phyloP scores from a whole-genome alignment of 2,329 filamentous ascomycete genomes.

The Aspergillus alliaceus region DNA sequence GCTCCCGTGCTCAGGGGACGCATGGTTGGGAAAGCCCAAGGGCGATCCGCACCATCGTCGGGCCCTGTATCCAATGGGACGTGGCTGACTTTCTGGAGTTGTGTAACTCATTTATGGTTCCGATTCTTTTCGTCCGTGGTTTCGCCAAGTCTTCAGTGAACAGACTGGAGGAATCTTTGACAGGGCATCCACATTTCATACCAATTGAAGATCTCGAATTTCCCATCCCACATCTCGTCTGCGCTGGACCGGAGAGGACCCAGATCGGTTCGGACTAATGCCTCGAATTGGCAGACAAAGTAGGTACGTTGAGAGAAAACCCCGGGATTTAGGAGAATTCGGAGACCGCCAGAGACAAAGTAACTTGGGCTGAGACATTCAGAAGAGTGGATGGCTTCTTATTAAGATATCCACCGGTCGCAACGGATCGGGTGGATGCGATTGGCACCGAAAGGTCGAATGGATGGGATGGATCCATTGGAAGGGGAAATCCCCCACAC shows the following conservation, averaged over 20 bases:
- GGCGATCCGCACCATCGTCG: conserved; percentile 6
- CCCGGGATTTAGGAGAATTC: background rate
- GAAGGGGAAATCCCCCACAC: conserved; percentile 22
- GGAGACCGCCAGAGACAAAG: background rate
- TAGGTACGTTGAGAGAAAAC: background rate
- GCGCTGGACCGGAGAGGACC: background rate
- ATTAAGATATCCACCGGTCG: background rate
- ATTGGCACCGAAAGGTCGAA: conserved; percentile 11
- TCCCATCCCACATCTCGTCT: background rate
- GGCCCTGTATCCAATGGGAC: conserved; percentile 7
- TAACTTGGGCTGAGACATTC: background rate
- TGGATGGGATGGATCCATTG: conserved; percentile 9
- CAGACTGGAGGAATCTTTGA: background rate
- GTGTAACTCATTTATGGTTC: background rate
- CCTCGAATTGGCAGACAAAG: background rate
- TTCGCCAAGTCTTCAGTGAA: conserved; percentile 14
- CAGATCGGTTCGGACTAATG: background rate
- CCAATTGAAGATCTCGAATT: background rate
- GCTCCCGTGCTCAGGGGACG: conserved; percentile 9
- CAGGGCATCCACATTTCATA: background rate
- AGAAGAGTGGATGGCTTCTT: background rate
- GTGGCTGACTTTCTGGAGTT: background rate
- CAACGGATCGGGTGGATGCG: conserved; percentile 5
- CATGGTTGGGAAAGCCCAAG: conserved; percentile 10
- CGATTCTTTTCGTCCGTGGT: background rate